A percentile compares a stretch with the other conserved stretches of the same genome.
phyloP scores from a whole-genome alignment of 768 basidiomycete species.

The Chiua virens region DNA sequence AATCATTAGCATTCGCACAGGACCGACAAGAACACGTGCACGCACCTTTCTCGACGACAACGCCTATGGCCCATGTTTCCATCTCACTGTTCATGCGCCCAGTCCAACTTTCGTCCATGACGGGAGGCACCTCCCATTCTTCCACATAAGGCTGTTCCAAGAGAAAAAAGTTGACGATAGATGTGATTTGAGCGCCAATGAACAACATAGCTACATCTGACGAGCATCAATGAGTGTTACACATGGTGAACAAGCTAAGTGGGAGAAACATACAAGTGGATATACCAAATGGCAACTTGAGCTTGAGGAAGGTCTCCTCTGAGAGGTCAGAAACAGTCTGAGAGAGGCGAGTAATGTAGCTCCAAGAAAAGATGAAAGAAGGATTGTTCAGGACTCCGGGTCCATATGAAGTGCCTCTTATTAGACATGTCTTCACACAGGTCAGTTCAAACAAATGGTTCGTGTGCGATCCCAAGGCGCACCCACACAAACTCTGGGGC shows the following conservation, averaged over 20 bases:
- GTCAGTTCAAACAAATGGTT: too few relatives aligned
- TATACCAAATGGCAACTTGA: constrained; percentile 62
- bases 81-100: constrained; percentile 14
- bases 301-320: constrained; percentile 63
- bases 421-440: too few relatives aligned
- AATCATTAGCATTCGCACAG: too few relatives aligned
- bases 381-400: too few relatives aligned
- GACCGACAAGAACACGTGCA: not conserved
- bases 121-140: constrained; percentile 70
- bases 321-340: too few relatives aligned
- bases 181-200: constrained; percentile 70
- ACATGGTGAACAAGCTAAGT: not conserved
- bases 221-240: not conserved
- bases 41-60: constrained; percentile 25
- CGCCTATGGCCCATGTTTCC: constrained; percentile 12
- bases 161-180: constrained; percentile 79
- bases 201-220: constrained; percentile 75
- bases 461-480: too few relatives aligned
- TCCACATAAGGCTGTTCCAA: constrained; percentile 78
- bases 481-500: too few relatives aligned
- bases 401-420: too few relatives aligned
- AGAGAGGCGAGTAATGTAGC: too few relatives aligned
- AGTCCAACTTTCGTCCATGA: constrained; percentile 30
- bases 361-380: too few relatives aligned
- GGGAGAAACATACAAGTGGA: constrained; percentile 56